These are phyloP conservation scores for Tilletia caries DNA, from an alignment of 1,284 basidiomycete genomes.

Conservation along the genomic window DNA sequence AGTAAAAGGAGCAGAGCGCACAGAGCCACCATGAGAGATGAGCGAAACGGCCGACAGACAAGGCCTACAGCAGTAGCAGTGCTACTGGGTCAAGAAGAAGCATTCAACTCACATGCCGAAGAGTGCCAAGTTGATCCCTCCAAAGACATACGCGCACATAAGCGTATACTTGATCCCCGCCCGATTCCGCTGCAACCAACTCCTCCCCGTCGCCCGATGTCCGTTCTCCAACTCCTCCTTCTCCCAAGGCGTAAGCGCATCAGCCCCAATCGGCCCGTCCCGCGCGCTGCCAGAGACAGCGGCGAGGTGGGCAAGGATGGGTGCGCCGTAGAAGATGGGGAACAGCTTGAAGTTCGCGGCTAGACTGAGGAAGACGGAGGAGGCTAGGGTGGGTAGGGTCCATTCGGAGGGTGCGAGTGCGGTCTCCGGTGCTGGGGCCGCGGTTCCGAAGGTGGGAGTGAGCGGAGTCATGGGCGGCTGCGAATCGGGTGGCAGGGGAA, in stretches of 20 bases:
- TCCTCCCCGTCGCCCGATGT: not conserved
- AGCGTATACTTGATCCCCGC: slow-evolving; percentile 6
- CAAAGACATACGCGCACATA: slow-evolving; percentile 13
- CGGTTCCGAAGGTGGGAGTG: slow-evolving; percentile 14
- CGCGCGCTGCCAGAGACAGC: slow-evolving; percentile 19
- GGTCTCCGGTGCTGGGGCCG: slow-evolving; percentile 26
- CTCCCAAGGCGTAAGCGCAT: slow-evolving; percentile 10
- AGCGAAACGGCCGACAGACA: too few species aligned
- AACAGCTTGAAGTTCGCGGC: slow-evolving; percentile 59
- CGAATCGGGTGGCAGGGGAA: too few species aligned
- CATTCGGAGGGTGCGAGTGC: slow-evolving; percentile 29
- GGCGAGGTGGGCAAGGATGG: slow-evolving; percentile 67
- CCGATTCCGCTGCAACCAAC: slow-evolving; percentile 3
- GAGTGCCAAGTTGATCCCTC: slow-evolving; percentile 3
- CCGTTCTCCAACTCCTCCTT: slow-evolving; percentile 9
- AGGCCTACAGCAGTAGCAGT: not conserved
- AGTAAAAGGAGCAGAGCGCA: slow-evolving; percentile 9
- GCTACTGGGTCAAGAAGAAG: too few species aligned
- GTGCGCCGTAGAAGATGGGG: slow-evolving; percentile 81
- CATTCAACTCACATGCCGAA: slow-evolving; percentile 19
- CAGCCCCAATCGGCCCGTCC: slow-evolving; percentile 14
- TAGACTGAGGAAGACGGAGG: slow-evolving; percentile 39
- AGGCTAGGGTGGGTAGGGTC: slow-evolving; percentile 33
- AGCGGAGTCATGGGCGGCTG: slow-evolving; percentile 11
- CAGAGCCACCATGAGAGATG: too few species aligned